A percentile compares a stretch with the other conserved stretches of the same genome.
Conservation (phyloP, 257 asterid genomes). For the Henckelia pumila region DNA sequence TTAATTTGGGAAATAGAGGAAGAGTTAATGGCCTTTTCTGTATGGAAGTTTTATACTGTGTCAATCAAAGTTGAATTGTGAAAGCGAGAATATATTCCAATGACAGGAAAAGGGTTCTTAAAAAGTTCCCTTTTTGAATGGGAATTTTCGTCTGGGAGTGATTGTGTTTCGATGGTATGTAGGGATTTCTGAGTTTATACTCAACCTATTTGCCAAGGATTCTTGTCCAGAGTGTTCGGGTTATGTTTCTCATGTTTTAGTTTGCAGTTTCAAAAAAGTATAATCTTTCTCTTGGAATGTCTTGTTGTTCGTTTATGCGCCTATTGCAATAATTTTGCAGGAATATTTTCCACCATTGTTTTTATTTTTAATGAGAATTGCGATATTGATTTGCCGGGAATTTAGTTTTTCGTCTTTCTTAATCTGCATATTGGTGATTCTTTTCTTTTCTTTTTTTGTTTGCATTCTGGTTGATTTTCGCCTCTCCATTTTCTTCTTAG, state of each 20-base stretch:
- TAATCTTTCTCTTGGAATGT: slow-evolving; percentile 4
- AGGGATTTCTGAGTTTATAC: slow-evolving; percentile 32
- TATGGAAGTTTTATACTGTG: slow-evolving; percentile 16
- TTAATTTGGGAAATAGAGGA: slow-evolving; percentile 19
- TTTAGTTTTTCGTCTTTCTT: background rate
- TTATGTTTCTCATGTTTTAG: slow-evolving; percentile 10
- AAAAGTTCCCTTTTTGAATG: slow-evolving; percentile 27
- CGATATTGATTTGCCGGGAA: background rate
- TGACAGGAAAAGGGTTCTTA: slow-evolving; percentile 20
- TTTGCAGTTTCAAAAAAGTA: slow-evolving; percentile 16
- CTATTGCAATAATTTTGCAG: background rate
- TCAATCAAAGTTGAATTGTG: slow-evolving; percentile 11
- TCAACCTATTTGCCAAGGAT: slow-evolving; percentile 24
- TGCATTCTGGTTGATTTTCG: background rate
- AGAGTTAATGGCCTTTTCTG: background rate
- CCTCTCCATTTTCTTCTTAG: background rate
- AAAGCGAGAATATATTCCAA: slow-evolving; percentile 23
- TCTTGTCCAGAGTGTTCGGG: slow-evolving; percentile 22
- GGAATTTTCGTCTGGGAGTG: slow-evolving; percentile 20
- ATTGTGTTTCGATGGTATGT: slow-evolving; percentile 13
- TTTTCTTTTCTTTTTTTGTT: background rate
- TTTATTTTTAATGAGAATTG: background rate
- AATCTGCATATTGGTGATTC: background rate
- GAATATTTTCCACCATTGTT: background rate
- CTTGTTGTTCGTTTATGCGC: background rate